Base-by-base conservation (phyloP, 345 rosid genomes). In the Hibiscus mutabilis region DNA sequence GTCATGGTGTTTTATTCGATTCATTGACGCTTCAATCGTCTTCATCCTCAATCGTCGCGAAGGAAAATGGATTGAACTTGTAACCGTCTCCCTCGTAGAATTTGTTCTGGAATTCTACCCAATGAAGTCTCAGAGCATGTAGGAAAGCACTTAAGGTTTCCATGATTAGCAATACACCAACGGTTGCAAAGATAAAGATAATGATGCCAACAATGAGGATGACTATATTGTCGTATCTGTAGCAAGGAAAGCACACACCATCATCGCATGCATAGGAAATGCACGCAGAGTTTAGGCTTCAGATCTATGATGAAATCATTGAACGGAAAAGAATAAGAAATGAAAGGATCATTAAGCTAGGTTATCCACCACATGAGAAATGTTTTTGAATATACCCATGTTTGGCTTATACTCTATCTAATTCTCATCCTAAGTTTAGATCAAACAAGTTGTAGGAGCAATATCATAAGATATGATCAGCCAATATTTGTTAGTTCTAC, bases 21-120 rank as follows among this genome's bases (percentile, higher is more conserved):
- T n/a, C n/a, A 16, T 59, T 19, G 5, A 2, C 18, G 58, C 51
- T 66, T 86, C 85, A 89, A 53, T 89, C 91, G 10, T 82, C 93
- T 71, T 92, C 93, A 19, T 80, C 86, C 10, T 66, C 75, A 0
- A 79, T 29, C 24, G 80, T 69, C 14, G 82, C 64, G 73, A 92
- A 92, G 33, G 96, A 84, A 78, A 85, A 95, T 12, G 99, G 99
- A 73, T 69, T 71, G 83, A 92, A 92, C 77, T 87, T 90, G 83
- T 89, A 92, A 40, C 99, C 98, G 66, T 92, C 96, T 53, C 98
- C 99, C 77, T 95, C 99, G 55, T 95, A 95, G 80, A 90, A 95
- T 78, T 92, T 95, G 86, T 90, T 95, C 64, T 90, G 95, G 81
- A 87, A 95, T 78, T 95, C 97, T 61, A 95, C 97, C 97, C 99